Conservation (phyloP, 2,329 filamentous ascomycete genomes). For the Grosmannia serpens region DNA sequence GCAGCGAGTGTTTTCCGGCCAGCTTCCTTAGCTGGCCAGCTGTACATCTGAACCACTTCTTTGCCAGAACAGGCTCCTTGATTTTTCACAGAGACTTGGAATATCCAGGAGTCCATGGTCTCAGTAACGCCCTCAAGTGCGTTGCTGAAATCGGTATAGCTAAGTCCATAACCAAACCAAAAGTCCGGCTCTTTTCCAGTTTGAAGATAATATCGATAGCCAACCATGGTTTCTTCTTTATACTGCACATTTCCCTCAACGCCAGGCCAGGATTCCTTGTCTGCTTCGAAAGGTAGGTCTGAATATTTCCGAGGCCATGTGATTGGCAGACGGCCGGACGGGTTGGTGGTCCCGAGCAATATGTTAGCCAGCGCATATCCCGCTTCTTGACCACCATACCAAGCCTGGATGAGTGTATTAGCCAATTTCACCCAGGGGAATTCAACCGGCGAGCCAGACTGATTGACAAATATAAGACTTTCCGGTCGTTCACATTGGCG, state of each 20-base stretch:
- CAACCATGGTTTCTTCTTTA: conserved; percentile 61
- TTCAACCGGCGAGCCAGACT: conserved; percentile 62
- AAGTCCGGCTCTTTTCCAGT: conserved; percentile 30
- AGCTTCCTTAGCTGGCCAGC: neutral
- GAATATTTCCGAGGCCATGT: conserved; percentile 50
- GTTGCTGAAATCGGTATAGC: neutral
- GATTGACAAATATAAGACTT: conserved; percentile 38
- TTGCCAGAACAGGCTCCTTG: neutral
- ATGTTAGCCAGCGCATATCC: conserved; percentile 72
- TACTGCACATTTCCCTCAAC: conserved; percentile 57
- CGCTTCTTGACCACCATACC: conserved; percentile 80
- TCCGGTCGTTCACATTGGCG: conserved; percentile 39
- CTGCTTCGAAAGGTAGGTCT: conserved; percentile 47
- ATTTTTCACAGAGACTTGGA: neutral
- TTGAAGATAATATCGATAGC: conserved; percentile 59
- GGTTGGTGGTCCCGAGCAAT: conserved; percentile 62
- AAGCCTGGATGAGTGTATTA: conserved; percentile 57
- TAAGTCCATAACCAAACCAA: conserved; percentile 13
- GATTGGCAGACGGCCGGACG: conserved; percentile 54
- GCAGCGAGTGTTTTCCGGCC: neutral
- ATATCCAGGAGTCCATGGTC: neutral
- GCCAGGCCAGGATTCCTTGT: conserved; percentile 51
- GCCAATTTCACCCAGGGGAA: conserved; percentile 56
- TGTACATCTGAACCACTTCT: neutral
- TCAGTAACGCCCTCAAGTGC: neutral